These are phyloP conservation scores for Lentinula novae-zelandiae DNA, from an alignment of 1,284 basidiomycete species.

Conservation along the genomic window DNA sequence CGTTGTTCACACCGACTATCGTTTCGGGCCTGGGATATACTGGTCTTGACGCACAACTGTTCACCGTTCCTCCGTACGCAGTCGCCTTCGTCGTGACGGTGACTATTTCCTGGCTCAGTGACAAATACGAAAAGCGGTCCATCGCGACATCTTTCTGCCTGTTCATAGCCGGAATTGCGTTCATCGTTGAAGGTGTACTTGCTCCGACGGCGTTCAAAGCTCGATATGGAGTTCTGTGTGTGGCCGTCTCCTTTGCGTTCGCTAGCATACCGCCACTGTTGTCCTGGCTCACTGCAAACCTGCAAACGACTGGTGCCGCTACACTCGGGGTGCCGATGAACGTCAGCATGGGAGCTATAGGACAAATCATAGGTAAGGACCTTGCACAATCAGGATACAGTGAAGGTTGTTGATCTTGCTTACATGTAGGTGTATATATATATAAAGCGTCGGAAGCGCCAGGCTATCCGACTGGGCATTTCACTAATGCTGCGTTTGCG, in stretches of 20 bases:
- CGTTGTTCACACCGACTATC: slow-evolving; percentile 35
- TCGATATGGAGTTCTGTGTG: slow-evolving; percentile 32
- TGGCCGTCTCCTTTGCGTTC: slow-evolving; percentile 32
- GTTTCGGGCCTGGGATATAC: slow-evolving; percentile 40
- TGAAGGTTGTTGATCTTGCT: background rate
- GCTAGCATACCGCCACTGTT: slow-evolving; percentile 32
- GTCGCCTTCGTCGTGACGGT: slow-evolving; percentile 32
- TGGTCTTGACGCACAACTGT: slow-evolving; percentile 46
- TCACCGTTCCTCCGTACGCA: slow-evolving; percentile 54
- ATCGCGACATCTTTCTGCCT: slow-evolving; percentile 13
- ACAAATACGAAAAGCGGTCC: slow-evolving; percentile 13
- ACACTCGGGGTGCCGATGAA: slow-evolving; percentile 35
- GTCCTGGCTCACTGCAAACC: slow-evolving; percentile 35
- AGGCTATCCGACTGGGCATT: slow-evolving; percentile 33
- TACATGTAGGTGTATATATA: slow-evolving; percentile 31
- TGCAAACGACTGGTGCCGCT: slow-evolving; percentile 27
- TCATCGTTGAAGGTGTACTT: slow-evolving; percentile 17
- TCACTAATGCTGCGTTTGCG: slow-evolving; percentile 28
- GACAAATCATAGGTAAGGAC: slow-evolving; percentile 26
- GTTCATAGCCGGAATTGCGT: slow-evolving; percentile 24
- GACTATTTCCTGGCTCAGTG: slow-evolving; percentile 9
- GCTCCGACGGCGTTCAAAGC: slow-evolving; percentile 16
- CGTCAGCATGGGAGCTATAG: slow-evolving; percentile 32
- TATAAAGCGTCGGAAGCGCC: slow-evolving; percentile 31
- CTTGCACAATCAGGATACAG: no score